Percentiles rank a stretch among this genome's conserved stretches.
These are phyloP conservation scores for Chaetomium globosum DNA, from an alignment of 2,329 filamentous ascomycete genomes.

Conservation along the genomic window DNA sequence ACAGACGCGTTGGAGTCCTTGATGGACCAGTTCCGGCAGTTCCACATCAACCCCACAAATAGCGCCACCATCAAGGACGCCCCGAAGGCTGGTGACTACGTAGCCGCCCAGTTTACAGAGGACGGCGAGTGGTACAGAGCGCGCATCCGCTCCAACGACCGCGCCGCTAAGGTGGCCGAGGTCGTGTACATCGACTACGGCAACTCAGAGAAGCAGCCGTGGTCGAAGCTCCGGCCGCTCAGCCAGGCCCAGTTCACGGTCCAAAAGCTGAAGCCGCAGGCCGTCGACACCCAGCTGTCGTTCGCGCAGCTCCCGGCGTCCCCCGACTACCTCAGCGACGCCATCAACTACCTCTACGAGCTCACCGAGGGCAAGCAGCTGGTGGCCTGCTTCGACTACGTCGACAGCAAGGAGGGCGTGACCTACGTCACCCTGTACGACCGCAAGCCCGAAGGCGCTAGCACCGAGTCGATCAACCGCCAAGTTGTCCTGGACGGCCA, in stretches of 20 bases:
- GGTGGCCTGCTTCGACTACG: slow-evolving; percentile 87
- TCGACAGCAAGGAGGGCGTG: slow-evolving; percentile 75
- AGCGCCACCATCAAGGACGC: slow-evolving; percentile 70
- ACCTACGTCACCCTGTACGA: slow-evolving; percentile 89
- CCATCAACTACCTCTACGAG: slow-evolving; percentile 73
- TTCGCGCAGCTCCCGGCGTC: slow-evolving; percentile 85
- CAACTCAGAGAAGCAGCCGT: slow-evolving; percentile 86
- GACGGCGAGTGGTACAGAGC: slow-evolving; percentile 96
- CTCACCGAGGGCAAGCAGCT: slow-evolving; percentile 74
- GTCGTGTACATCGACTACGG: slow-evolving; percentile 96
- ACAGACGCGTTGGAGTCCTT: slow-evolving; percentile 82
- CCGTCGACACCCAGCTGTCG: slow-evolving; percentile 80
- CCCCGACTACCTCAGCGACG: slow-evolving; percentile 80
- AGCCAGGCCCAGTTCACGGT: slow-evolving; percentile 75
- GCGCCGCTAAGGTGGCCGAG: slow-evolving; percentile 83
- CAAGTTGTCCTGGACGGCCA: slow-evolving; percentile 82
- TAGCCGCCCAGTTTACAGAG: slow-evolving; percentile 85
- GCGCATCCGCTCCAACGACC: slow-evolving; percentile 87
- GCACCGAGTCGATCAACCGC: slow-evolving; percentile 78
- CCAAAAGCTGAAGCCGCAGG: slow-evolving; percentile 84
- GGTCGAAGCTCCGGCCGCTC: slow-evolving; percentile 80
- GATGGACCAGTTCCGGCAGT: slow-evolving; percentile 88
- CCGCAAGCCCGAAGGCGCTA: slow-evolving; percentile 60
- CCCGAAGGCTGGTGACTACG: slow-evolving; percentile 88
- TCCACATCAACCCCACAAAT: slow-evolving; percentile 85